Evolutionary conservation across 345 rosid genomes (phyloP).

Genomic region (Aquilaria malaccensis): DNA sequence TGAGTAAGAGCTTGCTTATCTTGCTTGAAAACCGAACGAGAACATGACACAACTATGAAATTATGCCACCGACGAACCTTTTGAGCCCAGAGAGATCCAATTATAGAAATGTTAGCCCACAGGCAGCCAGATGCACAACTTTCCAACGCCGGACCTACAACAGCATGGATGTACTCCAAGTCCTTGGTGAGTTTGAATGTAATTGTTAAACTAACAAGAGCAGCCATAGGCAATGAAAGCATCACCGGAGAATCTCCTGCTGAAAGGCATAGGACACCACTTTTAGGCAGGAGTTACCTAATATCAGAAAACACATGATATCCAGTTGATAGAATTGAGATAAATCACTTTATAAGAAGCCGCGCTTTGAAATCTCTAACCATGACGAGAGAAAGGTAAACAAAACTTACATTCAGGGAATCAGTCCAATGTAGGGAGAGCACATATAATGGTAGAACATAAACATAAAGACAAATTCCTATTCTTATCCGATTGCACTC

Average conservation of each 20-base stretch:
- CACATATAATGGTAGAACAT: too few relatives aligned
- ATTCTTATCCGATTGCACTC: too few relatives aligned
- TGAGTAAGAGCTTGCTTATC: constrained; percentile 47
- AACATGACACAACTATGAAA: constrained; percentile 44
- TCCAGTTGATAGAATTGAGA: too few relatives aligned
- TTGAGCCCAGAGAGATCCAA: constrained; percentile 66
- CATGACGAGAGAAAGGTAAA: too few relatives aligned
- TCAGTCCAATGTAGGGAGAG: too few relatives aligned
- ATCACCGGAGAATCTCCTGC: constrained; percentile 28
- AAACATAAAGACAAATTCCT: too few relatives aligned
- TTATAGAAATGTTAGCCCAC: constrained; percentile 41
- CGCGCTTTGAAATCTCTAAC: too few relatives aligned
- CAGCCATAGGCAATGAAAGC: constrained; percentile 69
- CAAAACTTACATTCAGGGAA: too few relatives aligned
- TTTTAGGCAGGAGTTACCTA: too few relatives aligned
- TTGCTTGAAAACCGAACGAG: constrained; percentile 44
- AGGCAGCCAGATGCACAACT: constrained; percentile 47
- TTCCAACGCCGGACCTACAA: constrained; percentile 61
- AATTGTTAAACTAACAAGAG: constrained; percentile 65
- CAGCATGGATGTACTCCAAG: constrained; percentile 47
- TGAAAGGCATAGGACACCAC: constrained; percentile 6
- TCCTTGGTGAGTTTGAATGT: constrained; percentile 50
- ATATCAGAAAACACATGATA: too few relatives aligned
- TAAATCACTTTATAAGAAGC: too few relatives aligned
- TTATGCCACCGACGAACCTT: constrained; percentile 62